Evolutionary conservation across 2,329 filamentous ascomycete genomes (phyloP).

Genomic region (Diaporthe amygdali): DNA sequence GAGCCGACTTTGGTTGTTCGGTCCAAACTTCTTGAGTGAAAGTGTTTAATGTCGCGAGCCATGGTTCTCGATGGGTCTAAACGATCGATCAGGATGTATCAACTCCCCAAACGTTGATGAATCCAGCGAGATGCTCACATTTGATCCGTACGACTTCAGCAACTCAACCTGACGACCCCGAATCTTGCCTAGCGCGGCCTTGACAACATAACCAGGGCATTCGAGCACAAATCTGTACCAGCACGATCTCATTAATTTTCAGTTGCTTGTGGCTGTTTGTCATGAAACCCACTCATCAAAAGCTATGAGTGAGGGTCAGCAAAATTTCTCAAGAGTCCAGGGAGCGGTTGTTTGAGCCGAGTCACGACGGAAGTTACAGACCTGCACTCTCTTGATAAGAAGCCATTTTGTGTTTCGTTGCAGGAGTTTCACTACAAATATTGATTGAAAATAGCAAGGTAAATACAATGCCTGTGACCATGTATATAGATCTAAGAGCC

Average conservation of each 20-base stretch:
- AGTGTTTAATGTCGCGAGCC: not conserved
- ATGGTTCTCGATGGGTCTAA: not conserved
- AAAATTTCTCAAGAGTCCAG: not conserved
- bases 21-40: not conserved
- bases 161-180: not conserved
- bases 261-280: no score
- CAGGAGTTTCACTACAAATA: no score
- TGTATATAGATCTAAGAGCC: not conserved
- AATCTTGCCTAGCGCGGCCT: not conserved
- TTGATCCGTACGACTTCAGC: not conserved
- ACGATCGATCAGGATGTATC: not conserved
- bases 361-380: not conserved
- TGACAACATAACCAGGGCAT: not conserved
- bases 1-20: not conserved
- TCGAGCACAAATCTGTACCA: not conserved
- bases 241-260: fast-evolving
- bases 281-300: not conserved
- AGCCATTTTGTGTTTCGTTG: not conserved
- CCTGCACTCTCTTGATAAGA: not conserved
- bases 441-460: not conserved
- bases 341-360: no score
- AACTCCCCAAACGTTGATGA: not conserved
- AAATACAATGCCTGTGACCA: not conserved
- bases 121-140: not conserved
- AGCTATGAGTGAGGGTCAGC: not conserved